Percentiles rank a stretch among this genome's conserved stretches.
These are phyloP conservation scores for Russula sp. DNA, from an alignment of 768 basidiomycete species.

Conservation along the genomic window DNA sequence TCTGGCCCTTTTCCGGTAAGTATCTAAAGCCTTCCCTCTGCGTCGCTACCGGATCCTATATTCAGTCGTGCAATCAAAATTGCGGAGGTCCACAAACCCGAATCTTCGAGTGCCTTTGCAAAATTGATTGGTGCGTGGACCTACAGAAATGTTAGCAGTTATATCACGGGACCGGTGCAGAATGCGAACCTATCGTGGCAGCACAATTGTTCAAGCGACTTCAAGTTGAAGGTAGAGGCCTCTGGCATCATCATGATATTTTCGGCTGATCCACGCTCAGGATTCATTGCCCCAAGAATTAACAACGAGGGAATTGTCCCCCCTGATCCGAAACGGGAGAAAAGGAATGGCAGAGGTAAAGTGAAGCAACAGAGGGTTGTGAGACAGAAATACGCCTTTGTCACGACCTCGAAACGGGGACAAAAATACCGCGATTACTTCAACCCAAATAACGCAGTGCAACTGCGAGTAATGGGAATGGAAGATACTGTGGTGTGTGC, in stretches of 20 bases:
- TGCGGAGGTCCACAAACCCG: conserved; percentile 44
- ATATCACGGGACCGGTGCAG: conserved; percentile 31
- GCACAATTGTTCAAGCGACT: conserved; percentile 62
- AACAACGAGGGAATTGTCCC: conserved; percentile 36
- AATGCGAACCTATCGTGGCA: conserved; percentile 48
- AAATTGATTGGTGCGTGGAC: conserved; percentile 49
- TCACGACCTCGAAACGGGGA: conserved; percentile 40
- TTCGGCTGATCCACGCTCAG: conserved; percentile 31
- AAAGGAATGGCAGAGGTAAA: conserved; percentile 30
- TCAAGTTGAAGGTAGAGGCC: conserved; percentile 56
- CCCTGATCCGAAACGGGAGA: conserved; percentile 35
- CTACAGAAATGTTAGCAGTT: not conserved
- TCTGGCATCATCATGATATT: not conserved
- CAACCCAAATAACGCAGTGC: conserved; percentile 51
- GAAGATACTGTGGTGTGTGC: conserved; percentile 45
- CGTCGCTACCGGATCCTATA: not conserved
- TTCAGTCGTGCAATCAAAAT: conserved; percentile 64
- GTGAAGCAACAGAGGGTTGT: conserved; percentile 45
- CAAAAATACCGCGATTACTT: conserved; percentile 63
- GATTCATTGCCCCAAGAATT: conserved; percentile 51
- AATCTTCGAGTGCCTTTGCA: conserved; percentile 47
- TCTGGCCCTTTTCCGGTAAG: conserved; percentile 64
- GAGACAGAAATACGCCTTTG: conserved; percentile 54
- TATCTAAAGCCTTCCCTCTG: not conserved
- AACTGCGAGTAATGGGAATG: conserved; percentile 57